A percentile compares a stretch with the other conserved stretches of the same genome.
These are phyloP conservation scores for Tilletia indica DNA, from an alignment of 1,284 basidiomycete genomes.

Conservation along the genomic window DNA sequence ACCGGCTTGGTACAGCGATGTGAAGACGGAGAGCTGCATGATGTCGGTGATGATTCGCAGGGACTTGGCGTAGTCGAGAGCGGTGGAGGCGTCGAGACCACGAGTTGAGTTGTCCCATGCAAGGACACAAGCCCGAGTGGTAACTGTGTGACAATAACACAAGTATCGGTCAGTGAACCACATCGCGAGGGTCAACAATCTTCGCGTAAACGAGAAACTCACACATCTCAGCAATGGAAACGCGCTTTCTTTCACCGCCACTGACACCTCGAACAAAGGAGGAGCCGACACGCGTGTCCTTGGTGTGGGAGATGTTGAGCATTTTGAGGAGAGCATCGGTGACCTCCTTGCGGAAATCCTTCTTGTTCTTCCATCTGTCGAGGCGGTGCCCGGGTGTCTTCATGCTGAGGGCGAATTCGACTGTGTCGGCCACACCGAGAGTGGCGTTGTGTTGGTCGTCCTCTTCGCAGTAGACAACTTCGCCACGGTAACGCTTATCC, in stretches of 20 bases:
- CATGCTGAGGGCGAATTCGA: constrained; percentile 41
- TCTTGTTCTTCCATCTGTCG: constrained; percentile 51
- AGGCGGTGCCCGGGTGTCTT: constrained; percentile 56
- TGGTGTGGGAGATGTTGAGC: constrained; percentile 73
- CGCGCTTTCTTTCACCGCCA: constrained; percentile 64
- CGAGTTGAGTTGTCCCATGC: constrained; percentile 71
- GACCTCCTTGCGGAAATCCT: constrained; percentile 61
- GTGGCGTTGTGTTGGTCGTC: constrained; percentile 75
- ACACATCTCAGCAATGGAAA: constrained; percentile 69
- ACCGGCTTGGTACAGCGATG: constrained; percentile 71
- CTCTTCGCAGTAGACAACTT: constrained; percentile 75
- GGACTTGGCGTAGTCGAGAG: constrained; percentile 72
- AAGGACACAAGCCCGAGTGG: constrained; percentile 63
- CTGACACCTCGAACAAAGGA: constrained; percentile 75
- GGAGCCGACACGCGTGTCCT: constrained; percentile 70
- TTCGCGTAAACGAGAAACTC: too few relatives aligned
- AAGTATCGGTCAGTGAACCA: too few relatives aligned
- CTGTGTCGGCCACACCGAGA: constrained; percentile 63
- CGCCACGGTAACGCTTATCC: constrained; percentile 65
- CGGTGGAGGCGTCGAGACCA: constrained; percentile 80
- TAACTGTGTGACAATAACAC: constrained; percentile 37
- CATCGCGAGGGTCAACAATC: too few relatives aligned
- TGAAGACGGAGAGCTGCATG: constrained; percentile 72
- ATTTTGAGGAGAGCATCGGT: constrained; percentile 65
- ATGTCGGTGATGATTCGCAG: constrained; percentile 76